Conservation (phyloP, 1,284 basidiomycete species). For the Paramarasmius palmivorus region DNA sequence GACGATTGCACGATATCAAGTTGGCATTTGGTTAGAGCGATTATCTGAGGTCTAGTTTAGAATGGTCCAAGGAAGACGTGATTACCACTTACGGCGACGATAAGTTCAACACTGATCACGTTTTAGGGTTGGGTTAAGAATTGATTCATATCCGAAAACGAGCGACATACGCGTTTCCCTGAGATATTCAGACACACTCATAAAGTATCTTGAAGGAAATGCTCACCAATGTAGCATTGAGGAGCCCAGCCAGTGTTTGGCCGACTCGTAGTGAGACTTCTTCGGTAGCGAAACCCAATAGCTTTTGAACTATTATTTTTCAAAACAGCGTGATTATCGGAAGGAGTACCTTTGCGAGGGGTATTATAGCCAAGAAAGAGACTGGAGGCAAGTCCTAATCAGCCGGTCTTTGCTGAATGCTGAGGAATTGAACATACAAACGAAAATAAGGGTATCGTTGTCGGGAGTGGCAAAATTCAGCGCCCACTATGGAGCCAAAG, state of each 20-base stretch:
- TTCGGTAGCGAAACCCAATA: constrained; percentile 87
- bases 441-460: constrained; percentile 65
- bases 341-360: constrained; percentile 64
- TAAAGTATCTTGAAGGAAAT: constrained; percentile 7
- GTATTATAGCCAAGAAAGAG: constrained; percentile 73
- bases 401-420: not conserved
- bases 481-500: constrained; percentile 66
- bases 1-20: constrained; percentile 82
- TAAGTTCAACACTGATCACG: constrained; percentile 68
- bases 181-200: constrained; percentile 5
- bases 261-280: constrained; percentile 82
- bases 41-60: constrained; percentile 53
- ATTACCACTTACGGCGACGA: constrained; percentile 63
- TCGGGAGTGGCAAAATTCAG: constrained; percentile 59
- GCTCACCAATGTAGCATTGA: constrained; percentile 84
- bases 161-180: constrained; percentile 78
- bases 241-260: constrained; percentile 81
- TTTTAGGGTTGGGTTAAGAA: not conserved
- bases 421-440: constrained; percentile 44
- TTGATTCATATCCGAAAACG: not conserved
- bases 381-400: constrained; percentile 44
- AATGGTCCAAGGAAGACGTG: constrained; percentile 15
- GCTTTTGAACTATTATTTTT: constrained; percentile 33
- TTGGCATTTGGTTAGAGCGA: constrained; percentile 80
- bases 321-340: not conserved